phyloP scores from a whole-genome alignment of 805 yeast genomes.

The Brettanomyces nanus region DNA sequence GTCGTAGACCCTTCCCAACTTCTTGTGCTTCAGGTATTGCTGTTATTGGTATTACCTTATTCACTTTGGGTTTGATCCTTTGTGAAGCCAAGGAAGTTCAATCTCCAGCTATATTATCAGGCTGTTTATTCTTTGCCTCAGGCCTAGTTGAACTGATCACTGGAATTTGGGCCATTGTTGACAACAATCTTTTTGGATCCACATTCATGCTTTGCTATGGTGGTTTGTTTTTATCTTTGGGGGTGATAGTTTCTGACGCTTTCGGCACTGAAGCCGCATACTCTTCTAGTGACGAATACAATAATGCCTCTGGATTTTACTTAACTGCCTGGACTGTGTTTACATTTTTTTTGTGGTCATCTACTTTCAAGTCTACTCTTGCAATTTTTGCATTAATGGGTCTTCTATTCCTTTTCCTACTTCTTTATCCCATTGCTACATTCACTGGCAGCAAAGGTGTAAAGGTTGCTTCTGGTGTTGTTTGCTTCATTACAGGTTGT shows the following conservation, averaged over 20 bases:
- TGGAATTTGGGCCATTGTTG: conserved; percentile 42
- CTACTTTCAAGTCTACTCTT: conserved; percentile 36
- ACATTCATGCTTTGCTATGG: conserved; percentile 39
- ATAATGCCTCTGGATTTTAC: conserved; percentile 38
- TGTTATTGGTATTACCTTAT: conserved; percentile 37
- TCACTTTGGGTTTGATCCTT: conserved; percentile 37
- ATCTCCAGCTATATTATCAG: conserved; percentile 34
- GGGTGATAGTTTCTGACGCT: conserved; percentile 32
- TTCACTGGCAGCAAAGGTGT: conserved; percentile 26
- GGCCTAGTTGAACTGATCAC: conserved; percentile 39
- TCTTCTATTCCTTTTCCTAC: conserved; percentile 32
- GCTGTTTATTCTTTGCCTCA: conserved; percentile 38
- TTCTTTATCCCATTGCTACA: conserved; percentile 31
- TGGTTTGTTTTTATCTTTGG: conserved; percentile 40
- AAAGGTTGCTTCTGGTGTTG: conserved; percentile 33
- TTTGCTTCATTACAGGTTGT: conserved; percentile 31
- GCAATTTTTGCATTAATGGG: conserved; percentile 30
- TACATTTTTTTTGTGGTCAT: conserved; percentile 33
- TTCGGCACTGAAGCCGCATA: conserved; percentile 37
- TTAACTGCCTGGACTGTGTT: conserved; percentile 41
- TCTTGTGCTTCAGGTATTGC: conserved; percentile 44
- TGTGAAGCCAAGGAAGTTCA: conserved; percentile 36
- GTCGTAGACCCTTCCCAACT: conserved; percentile 37
- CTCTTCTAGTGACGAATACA: conserved; percentile 24
- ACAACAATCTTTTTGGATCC: conserved; percentile 41